phyloP scores from a whole-genome alignment of 2,329 filamentous ascomycete genomes.

The Aureobasidium namibiae region DNA sequence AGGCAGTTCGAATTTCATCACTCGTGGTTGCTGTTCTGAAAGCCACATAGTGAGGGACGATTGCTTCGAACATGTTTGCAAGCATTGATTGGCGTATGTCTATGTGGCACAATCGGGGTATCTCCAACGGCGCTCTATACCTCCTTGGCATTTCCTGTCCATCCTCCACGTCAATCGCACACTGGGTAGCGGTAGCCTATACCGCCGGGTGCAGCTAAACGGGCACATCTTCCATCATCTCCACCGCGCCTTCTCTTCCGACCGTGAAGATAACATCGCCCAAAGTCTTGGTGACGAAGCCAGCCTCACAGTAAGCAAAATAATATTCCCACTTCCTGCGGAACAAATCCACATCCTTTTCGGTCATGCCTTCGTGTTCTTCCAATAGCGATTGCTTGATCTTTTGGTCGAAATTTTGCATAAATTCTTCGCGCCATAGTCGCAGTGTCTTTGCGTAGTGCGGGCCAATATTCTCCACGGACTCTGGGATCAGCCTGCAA shows the following conservation, averaged over 20 bases:
- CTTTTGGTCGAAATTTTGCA: slow-evolving; percentile 50
- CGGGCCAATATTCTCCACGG: slow-evolving; percentile 62
- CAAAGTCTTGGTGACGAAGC: slow-evolving; percentile 62
- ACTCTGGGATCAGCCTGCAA: slow-evolving; percentile 57
- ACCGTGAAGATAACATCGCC: slow-evolving; percentile 67
- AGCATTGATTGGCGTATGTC: not conserved
- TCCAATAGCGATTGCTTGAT: slow-evolving; percentile 53
- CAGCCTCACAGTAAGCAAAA: slow-evolving; percentile 67
- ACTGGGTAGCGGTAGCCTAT: not conserved
- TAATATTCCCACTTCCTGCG: slow-evolving; percentile 70
- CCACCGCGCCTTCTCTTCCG: slow-evolving; percentile 54
- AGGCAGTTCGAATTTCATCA: not conserved
- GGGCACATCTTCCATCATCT: slow-evolving; percentile 64
- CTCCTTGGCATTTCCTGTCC: not conserved
- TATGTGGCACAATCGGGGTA: slow-evolving; percentile 4
- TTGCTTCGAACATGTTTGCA: not conserved
- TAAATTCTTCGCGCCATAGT: slow-evolving; percentile 60
- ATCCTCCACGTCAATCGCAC: not conserved
- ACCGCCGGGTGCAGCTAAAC: not conserved
- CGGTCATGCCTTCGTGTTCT: slow-evolving; percentile 51
- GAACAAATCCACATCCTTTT: slow-evolving; percentile 58
- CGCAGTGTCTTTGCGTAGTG: slow-evolving; percentile 64
- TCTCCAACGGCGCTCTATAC: not conserved
- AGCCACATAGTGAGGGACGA: not conserved
- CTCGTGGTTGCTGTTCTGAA: not conserved